These are phyloP conservation scores for Trametes sp. DNA, from an alignment of 1,284 basidiomycete genomes.

Conservation along the genomic window DNA sequence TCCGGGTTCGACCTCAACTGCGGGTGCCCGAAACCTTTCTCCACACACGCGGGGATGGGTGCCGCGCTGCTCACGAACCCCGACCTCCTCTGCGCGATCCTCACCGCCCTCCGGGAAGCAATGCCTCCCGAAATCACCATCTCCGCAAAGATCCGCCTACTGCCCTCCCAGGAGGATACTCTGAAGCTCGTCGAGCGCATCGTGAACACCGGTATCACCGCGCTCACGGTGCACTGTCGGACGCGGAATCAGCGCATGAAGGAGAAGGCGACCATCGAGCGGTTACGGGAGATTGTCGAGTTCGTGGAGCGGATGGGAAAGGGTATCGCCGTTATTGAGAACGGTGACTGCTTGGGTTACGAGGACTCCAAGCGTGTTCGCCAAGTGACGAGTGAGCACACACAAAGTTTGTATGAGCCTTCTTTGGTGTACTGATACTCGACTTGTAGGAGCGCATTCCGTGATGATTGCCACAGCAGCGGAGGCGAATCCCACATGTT, in stretches of 20 bases:
- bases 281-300: conserved; percentile 86
- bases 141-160: conserved; percentile 90
- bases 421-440: not conserved
- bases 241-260: conserved; percentile 92
- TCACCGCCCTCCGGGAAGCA: conserved; percentile 77
- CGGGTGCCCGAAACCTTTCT: conserved; percentile 96
- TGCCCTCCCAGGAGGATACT: conserved; percentile 89
- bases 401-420: not conserved
- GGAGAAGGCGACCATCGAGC: conserved; percentile 82
- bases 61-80: conserved; percentile 94
- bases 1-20: conserved; percentile 96
- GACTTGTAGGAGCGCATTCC: conserved; percentile 76
- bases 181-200: conserved; percentile 88
- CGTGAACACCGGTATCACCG: conserved; percentile 87
- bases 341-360: conserved; percentile 90
- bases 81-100: conserved; percentile 88
- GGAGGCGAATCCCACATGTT: conserved; percentile 92
- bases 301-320: conserved; percentile 75
- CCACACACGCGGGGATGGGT: conserved; percentile 95
- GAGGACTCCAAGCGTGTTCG: conserved; percentile 83
- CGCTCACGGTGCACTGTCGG: conserved; percentile 94
- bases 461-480: conserved; percentile 97
- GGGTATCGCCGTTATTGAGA: conserved; percentile 88
- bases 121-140: conserved; percentile 84
- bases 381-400: conserved; percentile 69